Evolutionary conservation across 108 stramenopile genomes (phyloP).

Genomic region (Pseudonitzschia delicatissima): DNA sequence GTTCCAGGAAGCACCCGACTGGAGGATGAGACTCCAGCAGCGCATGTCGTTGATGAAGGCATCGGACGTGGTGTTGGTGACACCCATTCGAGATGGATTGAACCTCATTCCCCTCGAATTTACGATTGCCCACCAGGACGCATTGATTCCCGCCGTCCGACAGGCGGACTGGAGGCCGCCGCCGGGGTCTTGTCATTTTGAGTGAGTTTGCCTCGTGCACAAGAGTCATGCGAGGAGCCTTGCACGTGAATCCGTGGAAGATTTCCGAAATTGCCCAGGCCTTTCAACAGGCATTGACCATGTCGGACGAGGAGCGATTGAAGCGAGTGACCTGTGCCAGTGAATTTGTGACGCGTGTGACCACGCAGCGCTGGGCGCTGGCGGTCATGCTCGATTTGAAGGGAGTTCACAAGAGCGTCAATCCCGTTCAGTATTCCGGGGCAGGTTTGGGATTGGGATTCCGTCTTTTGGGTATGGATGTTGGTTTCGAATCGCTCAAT

Average conservation of each 20-base stretch:
- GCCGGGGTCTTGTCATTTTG: constrained; percentile 88
- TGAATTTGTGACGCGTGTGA: constrained; percentile 92
- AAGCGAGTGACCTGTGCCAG: constrained; percentile 70
- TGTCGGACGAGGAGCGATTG: constrained; percentile 82
- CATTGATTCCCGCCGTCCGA: constrained; percentile 63
- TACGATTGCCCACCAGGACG: constrained; percentile 94
- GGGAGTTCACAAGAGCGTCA: constrained; percentile 75
- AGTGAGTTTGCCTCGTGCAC: constrained; percentile 89
- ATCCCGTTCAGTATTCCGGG: constrained; percentile 70
- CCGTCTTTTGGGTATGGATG: constrained; percentile 88
- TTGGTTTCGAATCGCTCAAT: constrained; percentile 67
- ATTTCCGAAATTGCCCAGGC: constrained; percentile 84
- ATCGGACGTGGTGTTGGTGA: constrained; percentile 85
- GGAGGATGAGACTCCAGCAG: constrained; percentile 75
- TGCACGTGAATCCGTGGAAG: constrained; percentile 93
- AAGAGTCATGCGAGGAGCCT: constrained; percentile 94
- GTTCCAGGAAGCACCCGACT: constrained; percentile 82
- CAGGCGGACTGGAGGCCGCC: constrained; percentile 65
- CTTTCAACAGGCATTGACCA: constrained; percentile 64
- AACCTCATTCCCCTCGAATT: constrained; percentile 96
- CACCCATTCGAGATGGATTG: constrained; percentile 95
- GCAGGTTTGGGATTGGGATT: constrained; percentile 95
- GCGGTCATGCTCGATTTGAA: constrained; percentile 89
- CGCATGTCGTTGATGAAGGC: constrained; percentile 84
- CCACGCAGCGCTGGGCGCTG: constrained; percentile 92